phyloP scores from a whole-genome alignment of 257 asterid species.

The Fraxinus anomala region DNA sequence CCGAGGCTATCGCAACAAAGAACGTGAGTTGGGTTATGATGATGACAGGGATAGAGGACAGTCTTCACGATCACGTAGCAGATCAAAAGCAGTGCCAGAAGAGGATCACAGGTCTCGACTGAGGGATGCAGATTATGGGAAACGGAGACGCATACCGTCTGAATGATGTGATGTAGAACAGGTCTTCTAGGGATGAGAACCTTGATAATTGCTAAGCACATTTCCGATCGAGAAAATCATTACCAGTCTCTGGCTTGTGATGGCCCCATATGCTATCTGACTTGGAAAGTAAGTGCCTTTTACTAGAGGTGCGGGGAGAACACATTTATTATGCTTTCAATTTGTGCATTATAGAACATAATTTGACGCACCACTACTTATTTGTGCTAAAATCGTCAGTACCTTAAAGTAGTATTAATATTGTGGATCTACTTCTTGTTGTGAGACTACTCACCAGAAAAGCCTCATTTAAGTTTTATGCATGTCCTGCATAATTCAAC shows the following conservation, averaged over 20 bases:
- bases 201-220: slow-evolving; percentile 14
- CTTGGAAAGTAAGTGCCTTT: slow-evolving; percentile 65
- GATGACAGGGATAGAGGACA: slow-evolving; percentile 41
- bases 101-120: slow-evolving; percentile 48
- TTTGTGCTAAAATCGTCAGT: slow-evolving; percentile 38
- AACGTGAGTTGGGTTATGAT: slow-evolving; percentile 23
- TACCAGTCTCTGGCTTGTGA: slow-evolving; percentile 35
- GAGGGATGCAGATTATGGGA: slow-evolving; percentile 53
- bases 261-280: slow-evolving; percentile 34
- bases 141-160: slow-evolving; percentile 47
- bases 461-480: slow-evolving; percentile 26
- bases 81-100: slow-evolving; percentile 47
- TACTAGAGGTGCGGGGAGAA: slow-evolving; percentile 39
- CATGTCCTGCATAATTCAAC: slow-evolving; percentile 1
- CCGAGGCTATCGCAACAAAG: slow-evolving; percentile 24
- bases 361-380: slow-evolving; percentile 41
- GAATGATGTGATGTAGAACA: slow-evolving; percentile 33
- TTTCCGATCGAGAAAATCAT: slow-evolving; percentile 33
- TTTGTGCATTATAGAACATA: slow-evolving; percentile 33
- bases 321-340: slow-evolving; percentile 38
- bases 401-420: slow-evolving; percentile 34
- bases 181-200: slow-evolving; percentile 18
- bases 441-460: slow-evolving; percentile 31
- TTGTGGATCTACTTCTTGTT: slow-evolving; percentile 42
- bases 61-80: slow-evolving; percentile 54